phyloP scores from a whole-genome alignment of 2,329 filamentous ascomycete genomes.

The Calonectria ilicicola region DNA sequence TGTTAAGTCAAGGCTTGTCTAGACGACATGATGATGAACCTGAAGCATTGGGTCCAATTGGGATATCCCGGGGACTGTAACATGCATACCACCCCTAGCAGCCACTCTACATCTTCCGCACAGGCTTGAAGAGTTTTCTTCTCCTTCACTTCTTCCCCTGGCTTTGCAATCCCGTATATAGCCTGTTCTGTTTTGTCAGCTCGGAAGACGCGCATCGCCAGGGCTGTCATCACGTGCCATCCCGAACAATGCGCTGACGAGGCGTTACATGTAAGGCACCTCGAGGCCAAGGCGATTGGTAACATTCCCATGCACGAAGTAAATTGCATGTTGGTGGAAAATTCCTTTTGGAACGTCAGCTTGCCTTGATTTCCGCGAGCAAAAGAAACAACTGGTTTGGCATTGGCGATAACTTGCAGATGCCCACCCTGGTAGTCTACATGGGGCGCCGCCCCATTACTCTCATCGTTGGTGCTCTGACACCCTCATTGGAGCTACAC shows the following conservation, averaged over 20 bases:
- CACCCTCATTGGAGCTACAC: neutral
- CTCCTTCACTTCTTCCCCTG: neutral
- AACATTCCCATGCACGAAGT: neutral
- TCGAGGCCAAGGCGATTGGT: neutral
- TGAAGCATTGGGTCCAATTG: constrained; percentile 27
- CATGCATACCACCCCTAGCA: neutral
- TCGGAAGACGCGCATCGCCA: constrained; percentile 1
- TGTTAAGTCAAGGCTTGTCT: neutral
- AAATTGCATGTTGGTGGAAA: neutral
- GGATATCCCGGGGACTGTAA: constrained; percentile 2
- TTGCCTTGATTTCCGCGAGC: neutral
- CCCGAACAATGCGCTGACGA: neutral
- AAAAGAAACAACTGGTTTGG: constrained; percentile 4
- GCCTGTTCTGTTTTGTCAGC: neutral
- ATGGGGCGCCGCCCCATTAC: neutral
- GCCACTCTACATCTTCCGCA: neutral
- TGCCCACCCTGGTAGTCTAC: neutral
- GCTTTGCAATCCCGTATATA: neutral
- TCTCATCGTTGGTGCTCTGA: neutral
- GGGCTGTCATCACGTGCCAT: constrained; percentile 33
- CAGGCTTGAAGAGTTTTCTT: neutral
- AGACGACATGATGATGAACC: neutral
- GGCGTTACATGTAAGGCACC: neutral
- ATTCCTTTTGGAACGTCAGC: neutral
- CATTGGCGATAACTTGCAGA: constrained; percentile 5